These are phyloP conservation scores for Phytopythium kandeliae DNA, from an alignment of 352 stramenopile genomes.

Conservation along the genomic window DNA sequence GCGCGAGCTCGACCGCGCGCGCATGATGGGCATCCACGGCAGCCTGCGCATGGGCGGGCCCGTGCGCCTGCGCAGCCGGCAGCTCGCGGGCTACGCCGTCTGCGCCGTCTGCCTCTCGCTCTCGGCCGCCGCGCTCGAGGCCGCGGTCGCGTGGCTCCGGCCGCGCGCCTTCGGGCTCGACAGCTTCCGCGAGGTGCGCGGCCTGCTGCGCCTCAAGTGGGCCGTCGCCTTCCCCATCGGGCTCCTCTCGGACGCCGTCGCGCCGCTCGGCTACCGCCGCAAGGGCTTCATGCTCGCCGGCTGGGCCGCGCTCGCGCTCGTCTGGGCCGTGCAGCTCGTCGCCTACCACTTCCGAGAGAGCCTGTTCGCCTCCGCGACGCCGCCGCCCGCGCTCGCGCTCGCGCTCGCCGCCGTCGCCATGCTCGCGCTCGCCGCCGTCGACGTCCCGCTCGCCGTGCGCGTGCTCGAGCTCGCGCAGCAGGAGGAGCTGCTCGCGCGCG, in stretches of 20 bases:
- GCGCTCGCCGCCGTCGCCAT: constrained; percentile 17
- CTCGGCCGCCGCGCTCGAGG: constrained; percentile 11
- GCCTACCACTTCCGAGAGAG: constrained; percentile 11
- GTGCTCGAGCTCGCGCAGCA: constrained; percentile 42
- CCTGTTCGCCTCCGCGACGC: constrained; percentile 7
- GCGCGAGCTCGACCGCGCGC: neutral
- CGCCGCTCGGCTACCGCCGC: constrained; percentile 23
- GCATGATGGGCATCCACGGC: constrained; percentile 3
- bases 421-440: constrained; percentile 22
- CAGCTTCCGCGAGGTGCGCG: constrained; percentile 9
- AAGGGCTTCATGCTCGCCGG: constrained; percentile 75
- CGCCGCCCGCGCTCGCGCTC: constrained; percentile 8
- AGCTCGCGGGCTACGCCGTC: constrained; percentile 25
- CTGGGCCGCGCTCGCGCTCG: constrained; percentile 16
- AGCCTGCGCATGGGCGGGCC: neutral
- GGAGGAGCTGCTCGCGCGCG: constrained; percentile 24
- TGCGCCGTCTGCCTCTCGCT: constrained; percentile 18
- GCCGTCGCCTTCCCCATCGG: constrained; percentile 23
- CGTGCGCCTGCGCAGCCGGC: constrained; percentile 17
- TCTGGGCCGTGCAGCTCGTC: constrained; percentile 25
- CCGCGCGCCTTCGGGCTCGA: constrained; percentile 7
- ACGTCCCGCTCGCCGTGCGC: constrained; percentile 29
- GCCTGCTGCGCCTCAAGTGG: constrained; percentile 27
- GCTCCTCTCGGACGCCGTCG: constrained; percentile 23
- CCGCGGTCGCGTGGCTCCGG: constrained; percentile 8